phyloP scores from a whole-genome alignment of 2,329 filamentous ascomycete genomes.

The Penicillium sp. region DNA sequence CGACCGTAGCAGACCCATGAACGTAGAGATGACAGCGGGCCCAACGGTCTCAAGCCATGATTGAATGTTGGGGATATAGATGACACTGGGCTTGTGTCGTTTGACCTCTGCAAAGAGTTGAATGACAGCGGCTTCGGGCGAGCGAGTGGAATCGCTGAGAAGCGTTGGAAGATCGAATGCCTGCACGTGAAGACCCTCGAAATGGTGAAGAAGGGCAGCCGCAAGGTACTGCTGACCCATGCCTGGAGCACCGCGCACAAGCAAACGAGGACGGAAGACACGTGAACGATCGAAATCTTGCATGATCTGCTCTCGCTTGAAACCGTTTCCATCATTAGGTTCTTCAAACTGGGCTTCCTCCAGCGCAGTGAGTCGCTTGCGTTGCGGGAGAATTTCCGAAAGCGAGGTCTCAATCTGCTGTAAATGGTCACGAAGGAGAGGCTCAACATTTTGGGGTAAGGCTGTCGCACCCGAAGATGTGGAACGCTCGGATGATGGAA shows the following conservation, averaged over 20 bases:
- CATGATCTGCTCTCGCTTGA: slow-evolving; percentile 71
- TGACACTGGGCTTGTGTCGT: slow-evolving; percentile 89
- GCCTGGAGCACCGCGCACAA: slow-evolving; percentile 73
- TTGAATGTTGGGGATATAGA: slow-evolving; percentile 87
- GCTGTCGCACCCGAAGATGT: slow-evolving; percentile 77
- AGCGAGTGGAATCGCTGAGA: slow-evolving; percentile 71
- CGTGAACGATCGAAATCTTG: slow-evolving; percentile 80
- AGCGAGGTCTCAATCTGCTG: slow-evolving; percentile 62
- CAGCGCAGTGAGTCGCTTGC: slow-evolving; percentile 79
- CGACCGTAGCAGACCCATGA: slow-evolving; percentile 71
- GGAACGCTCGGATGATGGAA: slow-evolving; percentile 89
- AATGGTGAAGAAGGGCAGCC: slow-evolving; percentile 76
- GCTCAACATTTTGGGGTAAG: slow-evolving; percentile 71
- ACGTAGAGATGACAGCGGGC: slow-evolving; percentile 63
- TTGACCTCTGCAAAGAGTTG: slow-evolving; percentile 88
- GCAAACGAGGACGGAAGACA: slow-evolving; percentile 78
- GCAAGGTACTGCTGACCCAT: slow-evolving; percentile 94
- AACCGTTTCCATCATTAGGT: slow-evolving; percentile 73
- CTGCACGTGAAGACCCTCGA: slow-evolving; percentile 91
- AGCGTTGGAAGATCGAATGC: slow-evolving; percentile 87
- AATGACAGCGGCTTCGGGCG: slow-evolving; percentile 81
- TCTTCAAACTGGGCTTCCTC: slow-evolving; percentile 93
- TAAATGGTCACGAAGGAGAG: slow-evolving; percentile 70
- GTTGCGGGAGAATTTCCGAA: slow-evolving; percentile 72
- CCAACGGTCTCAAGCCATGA: slow-evolving; percentile 74